phyloP scores from a whole-genome alignment of 2,329 filamentous ascomycete genomes.

The Cucurbitaria berberidis region DNA sequence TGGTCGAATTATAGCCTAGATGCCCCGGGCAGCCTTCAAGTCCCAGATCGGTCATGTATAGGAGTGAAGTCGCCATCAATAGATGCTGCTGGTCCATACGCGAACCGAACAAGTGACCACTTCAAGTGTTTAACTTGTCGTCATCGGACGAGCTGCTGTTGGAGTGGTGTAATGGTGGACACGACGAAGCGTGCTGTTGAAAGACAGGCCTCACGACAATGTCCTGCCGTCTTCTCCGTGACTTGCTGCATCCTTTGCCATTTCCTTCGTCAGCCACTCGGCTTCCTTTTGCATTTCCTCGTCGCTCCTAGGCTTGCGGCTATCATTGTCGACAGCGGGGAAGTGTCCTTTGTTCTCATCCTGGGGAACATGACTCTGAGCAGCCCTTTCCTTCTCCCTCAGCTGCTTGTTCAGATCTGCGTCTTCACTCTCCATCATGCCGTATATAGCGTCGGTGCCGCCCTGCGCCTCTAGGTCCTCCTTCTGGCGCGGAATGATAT shows the following conservation, averaged over 20 bases:
- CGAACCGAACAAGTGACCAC: not conserved
- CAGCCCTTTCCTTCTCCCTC: constrained; percentile 62
- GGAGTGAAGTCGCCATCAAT: not conserved
- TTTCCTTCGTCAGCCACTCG: constrained; percentile 65
- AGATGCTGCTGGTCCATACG: not conserved
- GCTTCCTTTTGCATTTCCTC: constrained; percentile 85
- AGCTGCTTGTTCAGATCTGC: constrained; percentile 80
- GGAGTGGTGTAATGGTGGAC: not conserved
- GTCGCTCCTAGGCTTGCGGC: constrained; percentile 67
- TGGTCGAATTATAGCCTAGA: too few relatives aligned
- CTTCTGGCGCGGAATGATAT: constrained; percentile 78
- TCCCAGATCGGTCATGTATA: not conserved
- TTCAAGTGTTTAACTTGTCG: not conserved
- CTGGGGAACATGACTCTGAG: constrained; percentile 28
- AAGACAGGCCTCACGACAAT: not conserved
- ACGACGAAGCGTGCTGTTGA: not conserved
- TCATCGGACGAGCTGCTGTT: not conserved
- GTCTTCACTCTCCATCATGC: constrained; percentile 80
- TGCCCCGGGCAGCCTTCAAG: not conserved
- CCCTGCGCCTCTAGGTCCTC: constrained; percentile 64
- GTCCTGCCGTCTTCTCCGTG: not conserved
- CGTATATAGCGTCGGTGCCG: constrained; percentile 78
- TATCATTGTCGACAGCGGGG: constrained; percentile 71
- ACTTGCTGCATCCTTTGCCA: constrained; percentile 51
- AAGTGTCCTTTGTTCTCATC: constrained; percentile 61